phyloP scores from a whole-genome alignment of 1,284 basidiomycete species.

The Cryptococcus sp. region DNA sequence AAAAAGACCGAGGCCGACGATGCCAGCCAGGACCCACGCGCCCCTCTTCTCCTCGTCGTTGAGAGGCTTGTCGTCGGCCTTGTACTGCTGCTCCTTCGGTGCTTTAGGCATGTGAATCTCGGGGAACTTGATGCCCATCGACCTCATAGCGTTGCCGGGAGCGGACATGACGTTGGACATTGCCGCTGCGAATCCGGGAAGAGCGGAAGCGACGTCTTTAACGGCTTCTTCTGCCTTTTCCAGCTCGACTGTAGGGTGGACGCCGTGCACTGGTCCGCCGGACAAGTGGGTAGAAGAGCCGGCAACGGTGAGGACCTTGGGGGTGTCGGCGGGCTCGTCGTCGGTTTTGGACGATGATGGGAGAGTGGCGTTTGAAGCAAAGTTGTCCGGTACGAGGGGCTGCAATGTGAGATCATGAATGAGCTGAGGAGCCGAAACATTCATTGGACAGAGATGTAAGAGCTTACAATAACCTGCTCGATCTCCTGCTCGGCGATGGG shows the following conservation, averaged over 20 bases:
- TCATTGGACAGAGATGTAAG: not conserved
- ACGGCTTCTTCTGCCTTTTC: slow-evolving; percentile 11
- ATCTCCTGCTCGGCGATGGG: slow-evolving; percentile 16
- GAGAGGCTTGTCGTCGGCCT: slow-evolving; percentile 56
- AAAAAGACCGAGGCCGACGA: slow-evolving; percentile 61
- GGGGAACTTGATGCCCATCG: slow-evolving; percentile 21
- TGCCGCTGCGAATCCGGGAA: slow-evolving; percentile 15
- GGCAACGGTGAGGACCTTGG: slow-evolving; percentile 72
- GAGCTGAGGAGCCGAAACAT: not conserved
- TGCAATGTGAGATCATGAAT: slow-evolving; percentile 13
- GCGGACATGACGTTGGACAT: slow-evolving; percentile 16
- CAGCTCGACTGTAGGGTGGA: slow-evolving; percentile 51
- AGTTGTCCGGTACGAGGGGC: slow-evolving; percentile 52
- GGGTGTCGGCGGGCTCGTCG: slow-evolving; percentile 50
- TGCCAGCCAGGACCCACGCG: slow-evolving; percentile 60
- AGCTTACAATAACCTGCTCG: slow-evolving; percentile 45
- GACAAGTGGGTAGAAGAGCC: slow-evolving; percentile 65
- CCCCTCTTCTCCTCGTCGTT: slow-evolving; percentile 61
- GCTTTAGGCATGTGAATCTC: slow-evolving; percentile 22
- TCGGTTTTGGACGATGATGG: slow-evolving; percentile 9
- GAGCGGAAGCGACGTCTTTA: slow-evolving; percentile 13
- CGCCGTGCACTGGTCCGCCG: slow-evolving; percentile 67
- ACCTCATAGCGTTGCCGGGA: slow-evolving; percentile 21
- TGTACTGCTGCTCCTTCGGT: slow-evolving; percentile 31
- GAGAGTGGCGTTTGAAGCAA: slow-evolving; percentile 24